Evolutionary conservation across 2,329 filamentous ascomycete genomes (phyloP), one percentile per base, ranked within the genome.

Genomic region (Fusarium tanahbumbuense): DNA sequence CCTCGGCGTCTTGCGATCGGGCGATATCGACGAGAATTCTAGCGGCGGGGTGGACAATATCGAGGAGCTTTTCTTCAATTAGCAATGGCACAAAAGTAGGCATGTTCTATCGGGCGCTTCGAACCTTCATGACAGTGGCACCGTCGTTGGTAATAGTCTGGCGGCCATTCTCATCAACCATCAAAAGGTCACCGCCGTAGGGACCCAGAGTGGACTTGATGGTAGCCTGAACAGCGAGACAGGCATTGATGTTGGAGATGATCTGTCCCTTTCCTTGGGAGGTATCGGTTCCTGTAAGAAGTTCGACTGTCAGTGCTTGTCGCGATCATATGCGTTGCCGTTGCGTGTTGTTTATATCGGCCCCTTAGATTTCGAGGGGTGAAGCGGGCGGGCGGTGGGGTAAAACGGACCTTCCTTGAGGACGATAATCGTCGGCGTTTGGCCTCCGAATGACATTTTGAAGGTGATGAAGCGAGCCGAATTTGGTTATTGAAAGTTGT

Each of bases 71-170:
- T 37, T 20, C 27, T 22, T 44, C 25, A 41, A 56, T 70, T 40
- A 72, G 69, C 37, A 34, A 40, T 8, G 32, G 49, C 30, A 42
- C 37, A 44, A 55, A 23, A 11, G 18, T n/a, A n/a, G 5, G 10
- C 22, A 23, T 41, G 48, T 23, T 41, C 20, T 34, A 16, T 46
- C 11, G 25, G 37, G 56, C 27, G 56, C 20, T 32, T 54, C 60
- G 75, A 81, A 93, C 93, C 91, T 98, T 98, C 96, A 99, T 99
- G 67, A 98, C 96, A 53, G 96, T 99, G 50, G 96, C 96, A 78
- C 96, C 96, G 84, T 99, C 96, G 83, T 99, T 99, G 76, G 96
- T 99, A 80, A 99, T 98, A 58, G 96, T 99, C 84, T 98, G 94
- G 81, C 85, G 91, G 81, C 96, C 96, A 86, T 98, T 98, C 81